phyloP scores from a whole-genome alignment of 1,284 basidiomycete species.

The Kwoniella shivajii region DNA sequence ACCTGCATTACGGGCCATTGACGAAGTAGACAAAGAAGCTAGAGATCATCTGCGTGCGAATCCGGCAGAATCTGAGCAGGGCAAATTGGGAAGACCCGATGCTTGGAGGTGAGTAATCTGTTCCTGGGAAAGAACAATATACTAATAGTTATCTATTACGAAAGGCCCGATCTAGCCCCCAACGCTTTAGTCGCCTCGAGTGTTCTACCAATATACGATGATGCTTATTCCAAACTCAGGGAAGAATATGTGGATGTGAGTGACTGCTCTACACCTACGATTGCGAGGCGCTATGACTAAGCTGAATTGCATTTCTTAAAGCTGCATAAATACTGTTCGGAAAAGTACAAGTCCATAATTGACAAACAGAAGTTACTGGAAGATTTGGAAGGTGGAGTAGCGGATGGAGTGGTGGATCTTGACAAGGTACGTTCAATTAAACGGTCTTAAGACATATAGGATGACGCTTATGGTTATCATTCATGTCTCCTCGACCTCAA shows the following conservation, averaged over 20 bases:
- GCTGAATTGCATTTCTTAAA: slow-evolving; percentile 14
- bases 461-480: too few relatives aligned
- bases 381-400: slow-evolving; percentile 41
- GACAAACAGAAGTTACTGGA: slow-evolving; percentile 43
- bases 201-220: slow-evolving; percentile 48
- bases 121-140: not conserved
- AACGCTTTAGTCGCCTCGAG: slow-evolving; percentile 42
- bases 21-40: slow-evolving; percentile 42
- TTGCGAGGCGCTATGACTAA: not conserved
- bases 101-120: slow-evolving; percentile 46
- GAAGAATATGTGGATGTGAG: slow-evolving; percentile 47
- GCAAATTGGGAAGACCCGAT: slow-evolving; percentile 24
- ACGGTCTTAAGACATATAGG: too few relatives aligned
- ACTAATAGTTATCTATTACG: not conserved
- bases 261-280: not conserved
- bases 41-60: slow-evolving; percentile 21
- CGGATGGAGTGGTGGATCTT: slow-evolving; percentile 46
- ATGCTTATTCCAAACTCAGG: slow-evolving; percentile 38
- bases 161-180: slow-evolving; percentile 46
- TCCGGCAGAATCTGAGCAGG: slow-evolving; percentile 12
- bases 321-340: slow-evolving; percentile 36
- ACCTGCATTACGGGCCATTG: slow-evolving; percentile 34
- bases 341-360: slow-evolving; percentile 37
- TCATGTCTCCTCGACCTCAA: not conserved
- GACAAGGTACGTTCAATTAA: slow-evolving; percentile 38